Evolutionary conservation across 495 filamentous ascomycete genomes (phyloP), one percentile per base, ranked within the genome.

Genomic region (Tricharina praecox): DNA sequence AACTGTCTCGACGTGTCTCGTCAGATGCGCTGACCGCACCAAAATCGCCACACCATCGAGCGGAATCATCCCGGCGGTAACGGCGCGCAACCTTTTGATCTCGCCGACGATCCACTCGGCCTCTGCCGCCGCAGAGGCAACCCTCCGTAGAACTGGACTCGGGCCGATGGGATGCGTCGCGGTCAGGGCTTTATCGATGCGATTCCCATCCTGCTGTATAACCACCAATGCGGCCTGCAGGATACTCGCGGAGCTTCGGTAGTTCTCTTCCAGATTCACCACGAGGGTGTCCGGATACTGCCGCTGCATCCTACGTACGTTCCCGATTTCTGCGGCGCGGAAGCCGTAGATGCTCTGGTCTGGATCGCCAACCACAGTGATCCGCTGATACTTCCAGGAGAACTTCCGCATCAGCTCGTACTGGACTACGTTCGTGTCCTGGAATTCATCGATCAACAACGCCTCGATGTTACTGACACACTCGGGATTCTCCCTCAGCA

Each of bases 301-400:
- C 32, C 65, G 66, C 49, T 82, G 73, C 75, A 99, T 79, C 1
- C 79, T 71, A 50, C 73, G 72, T 30, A 96, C 68, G 60, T 99
- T 99, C 60, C 80, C 75, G 52, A 92, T 87, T 63, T 99, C 90
- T 18, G 92, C 92, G 3, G 85, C 88, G n/a, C 92, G 79, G 68
- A 93, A 99, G 3, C 88, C 83, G 58, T 99, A 99, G 44, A 99
- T 99, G 54, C 87, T 94, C 59, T 99, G 92, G 60, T 99, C 90
- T 5, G 92, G 92, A 59, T 99, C 90, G 11, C 92, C 90, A 13
- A 99, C 92, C 41, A 94, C 83, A 8, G 90, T 96, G 49, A 99
- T 85, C 15, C 77, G 69, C 46, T 76, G 73, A 37, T 73, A 68
- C 26, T 67, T 60, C 20, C 81, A 72, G 13, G 90, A 85, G 54